These are phyloP conservation scores for Pleodorina starrii DNA, from an alignment of 139 green algal species.

Conservation along the genomic window DNA sequence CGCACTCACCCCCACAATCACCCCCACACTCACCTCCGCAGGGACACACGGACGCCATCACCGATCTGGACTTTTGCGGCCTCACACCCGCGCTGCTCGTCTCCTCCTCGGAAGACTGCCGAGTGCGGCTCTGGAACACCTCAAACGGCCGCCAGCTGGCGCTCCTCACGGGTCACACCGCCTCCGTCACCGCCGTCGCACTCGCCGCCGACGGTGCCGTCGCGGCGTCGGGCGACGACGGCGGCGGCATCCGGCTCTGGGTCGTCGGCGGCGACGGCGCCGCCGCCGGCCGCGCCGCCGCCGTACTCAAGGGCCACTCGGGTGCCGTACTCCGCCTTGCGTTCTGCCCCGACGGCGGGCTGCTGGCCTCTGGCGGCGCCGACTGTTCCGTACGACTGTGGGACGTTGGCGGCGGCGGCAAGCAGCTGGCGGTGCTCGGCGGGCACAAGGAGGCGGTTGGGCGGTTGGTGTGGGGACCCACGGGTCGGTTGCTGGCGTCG, in stretches of 20 bases:
- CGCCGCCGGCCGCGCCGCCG: background rate
- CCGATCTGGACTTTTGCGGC: slow-evolving; percentile 5
- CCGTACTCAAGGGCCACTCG: background rate
- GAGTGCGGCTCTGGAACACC: slow-evolving; percentile 25
- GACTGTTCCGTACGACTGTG: slow-evolving; percentile 37
- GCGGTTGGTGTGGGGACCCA: background rate
- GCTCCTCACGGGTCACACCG: slow-evolving; percentile 8
- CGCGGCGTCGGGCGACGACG: slow-evolving; percentile 4
- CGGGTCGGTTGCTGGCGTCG: slow-evolving; percentile 10
- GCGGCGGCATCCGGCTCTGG: slow-evolving; percentile 30
- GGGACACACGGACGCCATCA: slow-evolving; percentile 17
- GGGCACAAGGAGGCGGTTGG: slow-evolving; percentile 7
- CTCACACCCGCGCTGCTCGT: background rate
- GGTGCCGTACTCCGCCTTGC: background rate
- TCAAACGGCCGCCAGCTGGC: background rate
- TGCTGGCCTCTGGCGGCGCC: slow-evolving; percentile 6
- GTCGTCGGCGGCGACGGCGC: background rate
- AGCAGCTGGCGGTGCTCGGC: slow-evolving; percentile 19
- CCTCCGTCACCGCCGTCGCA: background rate
- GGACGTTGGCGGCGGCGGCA: background rate
- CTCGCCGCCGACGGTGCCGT: background rate
- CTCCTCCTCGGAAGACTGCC: slow-evolving; percentile 35
- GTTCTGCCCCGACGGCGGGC: background rate
- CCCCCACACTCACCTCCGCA: background rate
- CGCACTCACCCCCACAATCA: no score